Base-by-base conservation (phyloP, 257 asterid genomes). In the Gardenia jasminoides region DNA sequence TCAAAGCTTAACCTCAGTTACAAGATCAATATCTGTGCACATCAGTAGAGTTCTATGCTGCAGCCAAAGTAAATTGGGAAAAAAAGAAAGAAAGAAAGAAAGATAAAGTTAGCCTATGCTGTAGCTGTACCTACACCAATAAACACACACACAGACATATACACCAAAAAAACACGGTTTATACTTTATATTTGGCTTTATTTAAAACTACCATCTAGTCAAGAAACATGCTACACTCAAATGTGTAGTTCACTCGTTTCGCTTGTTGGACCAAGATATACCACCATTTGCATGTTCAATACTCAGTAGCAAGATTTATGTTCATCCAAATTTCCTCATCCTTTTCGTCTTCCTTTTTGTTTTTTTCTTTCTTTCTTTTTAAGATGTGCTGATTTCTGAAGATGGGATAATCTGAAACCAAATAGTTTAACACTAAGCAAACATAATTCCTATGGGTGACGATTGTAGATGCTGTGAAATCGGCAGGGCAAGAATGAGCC, bases 401-500 rank as follows among this genome's bases (percentile, higher is more conserved):
- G 0, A 3, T 62, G 67, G 33, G 1, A 24, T 22, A 59, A 26
- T 3, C 7, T 10, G 7, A 6, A 30, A 15, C 33, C 46, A 67
- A 67, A 33, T 48, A 28, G 2, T 1, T 0, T 28, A 47, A 4
- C 6, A 28, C 20, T 41, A 1, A 20, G 28, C 15, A 19, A 28
- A 11, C 24, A 10, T 69, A 24, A 26, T 1, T 10, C 20, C 50
- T 20, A 11, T 20, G 36, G 48, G 36, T 39, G 56, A 74, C 52
- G 78, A 36, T 59, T 26, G 52, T 31, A 59, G 36, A 41, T 26
- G 39, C 7, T 28, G 9, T 52, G 44, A 75, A 75, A 20, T 44
- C 30, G 62, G 80, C 80, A 78, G 41, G 16, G 43, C 44, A 72
- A 15, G 75, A 31, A 70, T 10, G 59, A 50, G 58, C 12, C 56